Evolutionary conservation across 2,329 filamentous ascomycete genomes (phyloP).

Genomic region (Alternaria arbusti): DNA sequence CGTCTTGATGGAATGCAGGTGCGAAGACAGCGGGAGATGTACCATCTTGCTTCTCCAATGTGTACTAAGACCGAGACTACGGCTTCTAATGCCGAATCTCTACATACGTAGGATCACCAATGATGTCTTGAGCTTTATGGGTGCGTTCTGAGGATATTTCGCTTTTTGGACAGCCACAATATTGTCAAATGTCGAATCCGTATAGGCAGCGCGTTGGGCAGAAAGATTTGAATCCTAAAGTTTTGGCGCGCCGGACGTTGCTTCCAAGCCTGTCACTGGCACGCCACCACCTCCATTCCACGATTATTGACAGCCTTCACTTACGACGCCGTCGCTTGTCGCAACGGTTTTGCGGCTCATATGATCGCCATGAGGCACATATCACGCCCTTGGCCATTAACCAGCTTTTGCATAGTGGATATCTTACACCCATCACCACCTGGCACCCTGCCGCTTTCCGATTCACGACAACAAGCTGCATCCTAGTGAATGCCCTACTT

Average conservation of each 20-base stretch:
- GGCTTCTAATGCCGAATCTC: neutral
- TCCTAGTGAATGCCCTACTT: neutral
- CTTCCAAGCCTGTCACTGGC: neutral
- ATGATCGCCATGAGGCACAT: slow-evolving; percentile 9
- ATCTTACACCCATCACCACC: slow-evolving; percentile 1
- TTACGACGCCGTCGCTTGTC: neutral
- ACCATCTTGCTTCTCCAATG: neutral
- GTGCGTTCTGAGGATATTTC: neutral
- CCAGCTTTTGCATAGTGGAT: slow-evolving; percentile 9
- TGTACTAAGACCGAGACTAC: neutral
- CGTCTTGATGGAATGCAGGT: neutral
- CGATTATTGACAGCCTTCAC: neutral
- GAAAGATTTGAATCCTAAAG: neutral
- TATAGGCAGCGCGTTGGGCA: neutral
- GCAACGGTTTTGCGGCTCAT: slow-evolving; percentile 13
- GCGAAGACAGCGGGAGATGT: neutral
- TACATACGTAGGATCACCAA: neutral
- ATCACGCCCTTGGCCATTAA: slow-evolving; percentile 5
- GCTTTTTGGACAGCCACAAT: neutral
- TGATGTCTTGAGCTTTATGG: neutral
- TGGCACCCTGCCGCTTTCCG: neutral
- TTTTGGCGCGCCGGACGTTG: neutral
- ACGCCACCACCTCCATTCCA: neutral
- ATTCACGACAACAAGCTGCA: neutral
- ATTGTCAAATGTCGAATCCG: neutral